Conservation (phyloP, 495 filamentous ascomycete genomes). For the Oidiodendron maius region DNA sequence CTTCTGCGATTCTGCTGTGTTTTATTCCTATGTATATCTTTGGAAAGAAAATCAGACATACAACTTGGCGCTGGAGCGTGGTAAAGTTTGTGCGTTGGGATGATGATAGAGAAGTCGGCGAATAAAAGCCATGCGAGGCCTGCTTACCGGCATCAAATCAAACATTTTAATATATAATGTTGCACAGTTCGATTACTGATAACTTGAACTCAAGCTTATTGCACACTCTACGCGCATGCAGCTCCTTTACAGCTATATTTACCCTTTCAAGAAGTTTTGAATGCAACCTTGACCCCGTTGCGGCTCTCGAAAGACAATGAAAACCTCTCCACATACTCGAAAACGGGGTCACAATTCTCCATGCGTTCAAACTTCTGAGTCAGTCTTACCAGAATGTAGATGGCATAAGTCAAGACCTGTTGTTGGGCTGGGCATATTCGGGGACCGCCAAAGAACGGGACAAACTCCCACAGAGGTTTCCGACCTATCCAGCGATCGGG, state of each 20-base stretch:
- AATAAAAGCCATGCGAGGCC: too few species aligned
- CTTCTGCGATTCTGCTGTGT: conserved; percentile 32
- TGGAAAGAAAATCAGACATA: conserved; percentile 40
- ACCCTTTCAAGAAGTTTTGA: conserved; percentile 12
- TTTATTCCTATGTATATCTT: conserved; percentile 41
- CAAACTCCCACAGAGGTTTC: conserved; percentile 20
- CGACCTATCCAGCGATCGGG: conserved; percentile 27
- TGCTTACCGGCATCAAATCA: too few species aligned
- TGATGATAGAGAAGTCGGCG: conserved; percentile 44
- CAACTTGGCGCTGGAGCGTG: conserved; percentile 39
- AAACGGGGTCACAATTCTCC: conserved; percentile 18
- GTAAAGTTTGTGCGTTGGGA: conserved; percentile 41
- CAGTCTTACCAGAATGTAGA: conserved; percentile 49
- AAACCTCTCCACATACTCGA: conserved; percentile 25
- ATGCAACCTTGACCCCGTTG: conserved; percentile 24
- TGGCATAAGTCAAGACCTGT: conserved; percentile 51
- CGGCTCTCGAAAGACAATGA: conserved; percentile 14
- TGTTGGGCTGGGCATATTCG: conserved; percentile 48
- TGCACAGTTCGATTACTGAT: too few species aligned
- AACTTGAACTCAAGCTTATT: too few species aligned
- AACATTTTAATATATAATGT: too few species aligned
- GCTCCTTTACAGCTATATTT: too few species aligned
- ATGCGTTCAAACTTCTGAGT: conserved; percentile 53
- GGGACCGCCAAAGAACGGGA: conserved; percentile 44
- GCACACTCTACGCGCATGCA: too few species aligned